Evolutionary conservation across 345 rosid species (phyloP).

Genomic region (Citrus cavaleriei): DNA sequence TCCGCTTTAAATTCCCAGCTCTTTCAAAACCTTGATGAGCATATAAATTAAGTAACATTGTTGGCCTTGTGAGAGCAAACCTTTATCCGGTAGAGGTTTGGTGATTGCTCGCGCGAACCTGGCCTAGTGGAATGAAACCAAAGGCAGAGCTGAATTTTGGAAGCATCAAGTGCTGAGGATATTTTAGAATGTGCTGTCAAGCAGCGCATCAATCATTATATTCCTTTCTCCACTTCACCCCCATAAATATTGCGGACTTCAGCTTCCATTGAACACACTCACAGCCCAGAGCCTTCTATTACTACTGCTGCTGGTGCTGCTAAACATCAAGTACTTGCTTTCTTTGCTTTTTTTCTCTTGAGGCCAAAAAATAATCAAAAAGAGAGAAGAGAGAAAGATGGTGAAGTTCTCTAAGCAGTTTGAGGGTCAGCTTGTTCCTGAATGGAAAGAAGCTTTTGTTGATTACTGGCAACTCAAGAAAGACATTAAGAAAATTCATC

Average conservation of each 20-base stretch:
- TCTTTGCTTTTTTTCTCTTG: too few species aligned
- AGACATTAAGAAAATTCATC: conserved; percentile 60
- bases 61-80: conserved; percentile 5
- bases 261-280: conserved; percentile 38
- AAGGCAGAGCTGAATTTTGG: neutral
- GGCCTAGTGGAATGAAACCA: conserved; percentile 49
- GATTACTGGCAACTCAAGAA: conserved; percentile 92
- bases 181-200: conserved; percentile 58
- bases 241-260: conserved; percentile 49
- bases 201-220: conserved; percentile 35
- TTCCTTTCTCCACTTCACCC: conserved; percentile 22
- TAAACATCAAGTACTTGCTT: too few species aligned
- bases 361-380: too few species aligned
- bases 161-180: conserved; percentile 32
- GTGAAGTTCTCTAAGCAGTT: conserved; percentile 90
- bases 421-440: conserved; percentile 93
- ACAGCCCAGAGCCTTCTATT: conserved; percentile 5
- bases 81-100: conserved; percentile 18
- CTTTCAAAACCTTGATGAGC: conserved; percentile 17
- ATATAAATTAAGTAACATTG: conserved; percentile 1
- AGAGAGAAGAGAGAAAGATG: conserved; percentile 32
- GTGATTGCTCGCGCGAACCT: conserved; percentile 39
- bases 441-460: conserved; percentile 98
- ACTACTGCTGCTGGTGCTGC: neutral
- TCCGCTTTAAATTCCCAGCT: conserved; percentile 17